Percentiles rank a stretch among this genome's conserved stretches.
Evolutionary conservation across 306 rosid genomes (phyloP).

Genomic region (Medicago ruthenica): DNA sequence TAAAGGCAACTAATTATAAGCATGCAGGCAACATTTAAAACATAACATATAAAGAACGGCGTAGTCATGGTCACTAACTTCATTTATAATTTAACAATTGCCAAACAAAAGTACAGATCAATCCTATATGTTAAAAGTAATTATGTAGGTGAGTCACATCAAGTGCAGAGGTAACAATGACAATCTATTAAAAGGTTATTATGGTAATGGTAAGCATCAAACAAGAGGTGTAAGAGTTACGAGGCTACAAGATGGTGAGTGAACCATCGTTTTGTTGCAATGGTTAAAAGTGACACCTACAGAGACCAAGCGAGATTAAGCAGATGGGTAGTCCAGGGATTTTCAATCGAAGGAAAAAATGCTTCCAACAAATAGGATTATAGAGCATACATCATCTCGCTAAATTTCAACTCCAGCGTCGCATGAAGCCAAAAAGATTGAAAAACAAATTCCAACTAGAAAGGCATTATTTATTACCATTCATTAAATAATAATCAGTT

Average conservation of each 20-base stretch:
- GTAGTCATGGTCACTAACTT: constrained; percentile 3
- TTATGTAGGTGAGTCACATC: too few species aligned
- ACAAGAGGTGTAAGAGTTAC: background rate
- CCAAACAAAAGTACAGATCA: constrained; percentile 1
- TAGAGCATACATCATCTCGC: too few species aligned
- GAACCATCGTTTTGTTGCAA: background rate
- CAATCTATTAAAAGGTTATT: constrained; percentile 11
- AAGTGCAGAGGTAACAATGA: constrained; percentile 3
- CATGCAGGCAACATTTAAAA: background rate
- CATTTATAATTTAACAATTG: constrained; percentile 21
- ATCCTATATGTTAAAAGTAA: too few species aligned
- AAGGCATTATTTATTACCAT: constrained; percentile 21
- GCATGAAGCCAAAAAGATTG: background rate
- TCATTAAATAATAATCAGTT: background rate
- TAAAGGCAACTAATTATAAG: constrained; percentile 22
- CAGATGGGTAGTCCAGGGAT: too few species aligned
- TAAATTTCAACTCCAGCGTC: too few species aligned
- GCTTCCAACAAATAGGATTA: too few species aligned
- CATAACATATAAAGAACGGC: constrained; percentile 31
- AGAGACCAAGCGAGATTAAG: too few species aligned
- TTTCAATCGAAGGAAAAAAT: too few species aligned
- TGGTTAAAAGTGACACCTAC: background rate
- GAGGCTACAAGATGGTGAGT: constrained; percentile 8
- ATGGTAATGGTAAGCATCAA: constrained; percentile 1
- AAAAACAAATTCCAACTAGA: constrained; percentile 14